Evolutionary conservation across 495 filamentous ascomycete species (phyloP).

Genomic region (Hypoxylon subgilvum): DNA sequence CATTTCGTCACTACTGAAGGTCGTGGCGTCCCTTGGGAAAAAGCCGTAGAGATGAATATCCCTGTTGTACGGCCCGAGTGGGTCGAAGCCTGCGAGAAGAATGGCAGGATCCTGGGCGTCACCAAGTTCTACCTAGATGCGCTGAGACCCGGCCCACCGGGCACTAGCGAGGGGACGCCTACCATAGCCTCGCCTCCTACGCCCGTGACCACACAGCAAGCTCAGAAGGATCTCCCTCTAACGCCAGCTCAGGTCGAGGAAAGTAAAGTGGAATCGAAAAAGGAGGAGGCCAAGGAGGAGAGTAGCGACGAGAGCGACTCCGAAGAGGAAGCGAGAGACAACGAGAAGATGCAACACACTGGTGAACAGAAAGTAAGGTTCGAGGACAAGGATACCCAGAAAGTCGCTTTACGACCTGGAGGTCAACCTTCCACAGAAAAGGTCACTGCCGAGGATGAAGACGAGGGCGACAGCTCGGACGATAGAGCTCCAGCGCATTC

Average conservation of each 20-base stretch:
- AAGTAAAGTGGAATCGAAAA: slow-evolving; percentile 33
- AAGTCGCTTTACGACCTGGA: slow-evolving; percentile 50
- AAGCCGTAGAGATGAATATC: slow-evolving; percentile 96
- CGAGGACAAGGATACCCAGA: slow-evolving; percentile 60
- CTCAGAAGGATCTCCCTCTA: slow-evolving; percentile 46
- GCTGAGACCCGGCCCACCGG: slow-evolving; percentile 44
- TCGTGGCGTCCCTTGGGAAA: slow-evolving; percentile 87
- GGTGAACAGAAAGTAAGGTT: slow-evolving; percentile 64
- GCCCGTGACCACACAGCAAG: slow-evolving; percentile 30
- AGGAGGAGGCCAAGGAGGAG: slow-evolving; percentile 39
- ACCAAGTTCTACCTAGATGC: slow-evolving; percentile 95
- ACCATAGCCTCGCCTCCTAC: slow-evolving; percentile 26
- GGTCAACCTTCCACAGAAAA: slow-evolving; percentile 24
- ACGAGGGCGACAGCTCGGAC: slow-evolving; percentile 44
- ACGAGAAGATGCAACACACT: slow-evolving; percentile 39
- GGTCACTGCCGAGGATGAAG: slow-evolving; percentile 41
- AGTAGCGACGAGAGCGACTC: slow-evolving; percentile 33
- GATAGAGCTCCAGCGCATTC: slow-evolving; percentile 47
- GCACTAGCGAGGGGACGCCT: slow-evolving; percentile 39
- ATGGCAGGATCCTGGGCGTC: slow-evolving; percentile 91
- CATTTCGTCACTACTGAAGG: slow-evolving; percentile 99
- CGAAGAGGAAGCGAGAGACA: slow-evolving; percentile 42
- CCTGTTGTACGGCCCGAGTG: slow-evolving; percentile 97
- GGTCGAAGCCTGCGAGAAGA: slow-evolving; percentile 91
- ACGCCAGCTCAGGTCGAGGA: slow-evolving; percentile 28